Evolutionary conservation across 192 early-diverging fungal species (phyloP).

Genomic region (Pilaira anomala): DNA sequence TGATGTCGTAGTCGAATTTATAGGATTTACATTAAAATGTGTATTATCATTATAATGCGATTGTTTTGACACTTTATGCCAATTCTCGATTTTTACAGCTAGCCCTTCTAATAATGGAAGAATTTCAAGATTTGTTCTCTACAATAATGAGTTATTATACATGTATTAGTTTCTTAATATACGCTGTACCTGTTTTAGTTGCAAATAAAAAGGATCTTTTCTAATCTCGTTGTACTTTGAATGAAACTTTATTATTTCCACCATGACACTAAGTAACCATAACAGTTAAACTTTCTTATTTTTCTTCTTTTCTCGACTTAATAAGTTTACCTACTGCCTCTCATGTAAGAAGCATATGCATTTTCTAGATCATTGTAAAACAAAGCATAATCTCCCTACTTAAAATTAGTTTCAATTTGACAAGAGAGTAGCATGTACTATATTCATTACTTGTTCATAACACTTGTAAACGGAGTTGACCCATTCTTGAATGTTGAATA

Average conservation of each 20-base stretch:
- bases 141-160: not conserved
- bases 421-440: not conserved
- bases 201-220: slow-evolving; percentile 8
- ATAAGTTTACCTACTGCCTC: slow-evolving; percentile 30
- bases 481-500: slow-evolving; percentile 20
- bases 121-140: slow-evolving; percentile 2
- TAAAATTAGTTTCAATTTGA: not conserved
- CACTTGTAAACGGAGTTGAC: slow-evolving; percentile 11
- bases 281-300: not conserved
- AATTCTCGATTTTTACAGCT: not conserved
- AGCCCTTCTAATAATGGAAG: slow-evolving; percentile 18
- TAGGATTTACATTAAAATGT: not conserved
- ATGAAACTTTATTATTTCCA: slow-evolving; percentile 42
- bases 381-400: slow-evolving; percentile 29
- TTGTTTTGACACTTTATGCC: not conserved
- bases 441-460: slow-evolving; percentile 12
- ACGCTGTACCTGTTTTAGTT: slow-evolving; percentile 40
- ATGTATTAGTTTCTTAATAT: slow-evolving; percentile 20
- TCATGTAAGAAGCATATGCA: slow-evolving; percentile 36
- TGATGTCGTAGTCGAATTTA: not conserved
- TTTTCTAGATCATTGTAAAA: slow-evolving; percentile 22
- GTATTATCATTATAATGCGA: not conserved
- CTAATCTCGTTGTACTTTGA: slow-evolving; percentile 41
- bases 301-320: not conserved
- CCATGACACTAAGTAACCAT: slow-evolving; percentile 40